These are phyloP conservation scores for Marchantia paleacea DNA, from an alignment of 225 moss, liverwort and hornwort species.

Conservation along the genomic window DNA sequence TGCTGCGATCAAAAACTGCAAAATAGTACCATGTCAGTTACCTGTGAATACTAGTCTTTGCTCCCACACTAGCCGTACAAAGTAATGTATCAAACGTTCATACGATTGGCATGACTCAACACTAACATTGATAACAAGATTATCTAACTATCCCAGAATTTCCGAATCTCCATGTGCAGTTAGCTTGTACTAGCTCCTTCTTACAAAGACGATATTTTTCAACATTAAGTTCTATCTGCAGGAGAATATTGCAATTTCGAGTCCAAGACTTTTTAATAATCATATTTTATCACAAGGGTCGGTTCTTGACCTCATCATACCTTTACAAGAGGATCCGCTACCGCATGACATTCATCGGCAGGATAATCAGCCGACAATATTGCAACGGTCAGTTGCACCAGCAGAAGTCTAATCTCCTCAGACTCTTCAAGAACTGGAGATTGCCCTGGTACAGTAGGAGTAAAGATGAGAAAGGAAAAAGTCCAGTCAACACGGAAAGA, in stretches of 20 bases:
- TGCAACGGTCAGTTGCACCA: slow-evolving; percentile 55
- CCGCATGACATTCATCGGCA: slow-evolving; percentile 31
- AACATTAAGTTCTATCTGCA: too few species aligned
- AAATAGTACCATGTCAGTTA: neutral
- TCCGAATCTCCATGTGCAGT: too few species aligned
- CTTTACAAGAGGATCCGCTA: slow-evolving; percentile 60
- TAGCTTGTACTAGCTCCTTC: too few species aligned
- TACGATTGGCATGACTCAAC: too few species aligned
- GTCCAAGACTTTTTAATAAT: too few species aligned
- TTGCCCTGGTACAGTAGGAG: slow-evolving; percentile 47
- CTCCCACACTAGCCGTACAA: neutral
- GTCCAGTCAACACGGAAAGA: too few species aligned
- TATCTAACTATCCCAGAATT: too few species aligned
- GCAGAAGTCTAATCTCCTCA: slow-evolving; percentile 74
- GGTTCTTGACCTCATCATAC: slow-evolving; percentile 32
- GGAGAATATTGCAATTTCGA: too few species aligned
- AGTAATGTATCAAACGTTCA: too few species aligned
- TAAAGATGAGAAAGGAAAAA: neutral
- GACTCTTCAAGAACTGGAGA: slow-evolving; percentile 70
- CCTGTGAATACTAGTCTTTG: neutral
- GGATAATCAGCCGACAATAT: slow-evolving; percentile 54
- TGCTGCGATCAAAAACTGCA: slow-evolving; percentile 55
- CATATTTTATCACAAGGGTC: too few species aligned
- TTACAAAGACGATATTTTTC: too few species aligned
- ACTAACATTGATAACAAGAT: too few species aligned